Conservation (phyloP, 495 filamentous ascomycete species). For the Penicillium angulare region DNA sequence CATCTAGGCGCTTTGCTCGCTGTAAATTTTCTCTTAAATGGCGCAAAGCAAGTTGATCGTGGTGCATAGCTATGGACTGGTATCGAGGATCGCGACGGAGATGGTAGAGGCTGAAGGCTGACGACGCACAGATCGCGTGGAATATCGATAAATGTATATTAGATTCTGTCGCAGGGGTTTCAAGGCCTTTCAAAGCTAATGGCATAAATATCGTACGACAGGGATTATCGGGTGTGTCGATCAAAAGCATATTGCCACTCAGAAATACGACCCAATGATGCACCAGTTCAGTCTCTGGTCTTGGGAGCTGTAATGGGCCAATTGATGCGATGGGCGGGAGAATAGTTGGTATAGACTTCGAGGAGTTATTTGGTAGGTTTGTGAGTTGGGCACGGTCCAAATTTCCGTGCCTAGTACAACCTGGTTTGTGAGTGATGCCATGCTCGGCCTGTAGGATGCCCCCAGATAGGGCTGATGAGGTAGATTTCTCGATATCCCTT, state of each 20-base stretch:
- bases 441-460: no score
- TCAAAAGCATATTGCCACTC: slow-evolving; percentile 26
- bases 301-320: slow-evolving; percentile 9
- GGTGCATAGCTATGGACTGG: slow-evolving; percentile 24
- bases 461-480: no score
- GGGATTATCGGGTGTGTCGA: slow-evolving; percentile 24
- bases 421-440: no score
- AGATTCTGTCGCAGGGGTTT: slow-evolving; percentile 8
- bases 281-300: slow-evolving; percentile 21
- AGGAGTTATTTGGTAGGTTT: no score
- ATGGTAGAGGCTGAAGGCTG: slow-evolving; percentile 26
- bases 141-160: slow-evolving; percentile 27
- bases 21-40: slow-evolving; percentile 21
- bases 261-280: slow-evolving; percentile 30
- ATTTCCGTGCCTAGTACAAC: no score
- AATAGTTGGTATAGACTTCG: not conserved
- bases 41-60: slow-evolving; percentile 24
- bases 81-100: slow-evolving; percentile 19
- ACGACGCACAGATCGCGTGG: slow-evolving; percentile 33
- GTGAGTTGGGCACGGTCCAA: not conserved
- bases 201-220: slow-evolving; percentile 27
- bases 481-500: no score
- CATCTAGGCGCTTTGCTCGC: slow-evolving; percentile 16
- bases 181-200: slow-evolving; percentile 22
- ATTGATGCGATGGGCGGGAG: not conserved